phyloP scores from a whole-genome alignment of 139 green algal species.

The Deuterostichococcus epilithicus region DNA sequence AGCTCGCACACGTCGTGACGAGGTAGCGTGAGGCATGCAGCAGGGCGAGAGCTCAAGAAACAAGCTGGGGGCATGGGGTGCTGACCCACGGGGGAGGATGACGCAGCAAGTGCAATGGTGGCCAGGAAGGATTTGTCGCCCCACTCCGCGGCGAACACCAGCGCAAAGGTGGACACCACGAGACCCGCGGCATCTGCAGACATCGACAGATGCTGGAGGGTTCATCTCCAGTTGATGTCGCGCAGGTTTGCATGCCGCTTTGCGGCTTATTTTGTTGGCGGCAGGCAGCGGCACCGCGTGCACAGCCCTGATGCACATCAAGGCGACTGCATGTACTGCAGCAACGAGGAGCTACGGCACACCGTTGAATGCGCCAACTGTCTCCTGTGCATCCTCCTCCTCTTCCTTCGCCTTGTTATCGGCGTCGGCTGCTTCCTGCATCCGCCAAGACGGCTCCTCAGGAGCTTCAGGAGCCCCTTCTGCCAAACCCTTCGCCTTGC shows the following conservation, averaged over 20 bases:
- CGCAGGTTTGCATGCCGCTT: too few relatives aligned
- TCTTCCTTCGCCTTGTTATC: slow-evolving; percentile 68
- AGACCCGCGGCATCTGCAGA: slow-evolving; percentile 22
- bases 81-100: slow-evolving; percentile 53
- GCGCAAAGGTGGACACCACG: slow-evolving; percentile 81
- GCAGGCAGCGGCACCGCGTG: slow-evolving; percentile 1
- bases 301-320: not conserved
- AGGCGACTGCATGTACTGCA: not conserved
- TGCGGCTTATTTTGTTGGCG: not conserved
- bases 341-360: too few relatives aligned
- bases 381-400: slow-evolving; percentile 67
- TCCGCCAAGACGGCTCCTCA: not conserved
- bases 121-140: slow-evolving; percentile 98
- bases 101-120: slow-evolving; percentile 92
- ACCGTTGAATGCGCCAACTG: not conserved
- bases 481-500: not conserved
- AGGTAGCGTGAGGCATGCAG: too few relatives aligned
- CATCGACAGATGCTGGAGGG: not conserved
- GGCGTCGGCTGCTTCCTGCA: slow-evolving; percentile 55
- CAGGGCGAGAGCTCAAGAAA: too few relatives aligned
- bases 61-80: not conserved
- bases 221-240: not conserved
- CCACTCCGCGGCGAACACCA: slow-evolving; percentile 98
- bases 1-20: not conserved
- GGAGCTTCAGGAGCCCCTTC: not conserved